Evolutionary conservation across 805 yeast genomes (phyloP).

Genomic region (Monosporozyma unispora): DNA sequence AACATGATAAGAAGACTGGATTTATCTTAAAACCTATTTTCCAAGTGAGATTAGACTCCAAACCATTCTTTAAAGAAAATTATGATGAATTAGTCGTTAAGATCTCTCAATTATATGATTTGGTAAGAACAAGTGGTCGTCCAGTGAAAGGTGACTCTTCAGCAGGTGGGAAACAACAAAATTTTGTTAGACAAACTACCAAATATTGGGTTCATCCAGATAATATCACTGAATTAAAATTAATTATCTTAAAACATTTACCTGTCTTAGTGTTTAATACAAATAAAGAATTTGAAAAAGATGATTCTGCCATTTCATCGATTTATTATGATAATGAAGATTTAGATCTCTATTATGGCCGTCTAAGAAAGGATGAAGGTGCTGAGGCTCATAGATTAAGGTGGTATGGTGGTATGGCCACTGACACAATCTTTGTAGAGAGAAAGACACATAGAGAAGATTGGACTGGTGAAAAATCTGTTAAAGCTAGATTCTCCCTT

Average conservation of each 20-base stretch:
- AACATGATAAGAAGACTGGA: constrained; percentile 85
- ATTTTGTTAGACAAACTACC: constrained; percentile 96
- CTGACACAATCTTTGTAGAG: constrained; percentile 89
- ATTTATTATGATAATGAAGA: constrained; percentile 88
- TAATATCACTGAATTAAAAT: constrained; percentile 90
- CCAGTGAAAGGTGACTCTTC: constrained; percentile 91
- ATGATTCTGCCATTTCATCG: constrained; percentile 94
- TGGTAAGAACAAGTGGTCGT: constrained; percentile 92
- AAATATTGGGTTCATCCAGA: constrained; percentile 99
- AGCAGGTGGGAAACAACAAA: constrained; percentile 98
- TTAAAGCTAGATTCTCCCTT: constrained; percentile 88
- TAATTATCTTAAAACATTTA: constrained; percentile 84
- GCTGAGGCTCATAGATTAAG: constrained; percentile 97
- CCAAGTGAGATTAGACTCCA: constrained; percentile 84
- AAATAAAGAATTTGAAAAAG: constrained; percentile 88
- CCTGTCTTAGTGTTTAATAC: constrained; percentile 95
- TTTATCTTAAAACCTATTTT: constrained; percentile 83
- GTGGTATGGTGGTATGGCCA: constrained; percentile 98
- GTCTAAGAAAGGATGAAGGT: constrained; percentile 94
- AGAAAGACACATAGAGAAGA: constrained; percentile 98
- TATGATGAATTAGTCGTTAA: constrained; percentile 84
- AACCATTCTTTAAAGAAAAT: constrained; percentile 93
- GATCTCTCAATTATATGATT: constrained; percentile 78
- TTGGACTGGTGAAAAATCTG: constrained; percentile 99
- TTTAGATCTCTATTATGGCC: constrained; percentile 86